Base-by-base conservation (phyloP, 2,329 filamentous ascomycete species). In the Colletotrichum sp. region DNA sequence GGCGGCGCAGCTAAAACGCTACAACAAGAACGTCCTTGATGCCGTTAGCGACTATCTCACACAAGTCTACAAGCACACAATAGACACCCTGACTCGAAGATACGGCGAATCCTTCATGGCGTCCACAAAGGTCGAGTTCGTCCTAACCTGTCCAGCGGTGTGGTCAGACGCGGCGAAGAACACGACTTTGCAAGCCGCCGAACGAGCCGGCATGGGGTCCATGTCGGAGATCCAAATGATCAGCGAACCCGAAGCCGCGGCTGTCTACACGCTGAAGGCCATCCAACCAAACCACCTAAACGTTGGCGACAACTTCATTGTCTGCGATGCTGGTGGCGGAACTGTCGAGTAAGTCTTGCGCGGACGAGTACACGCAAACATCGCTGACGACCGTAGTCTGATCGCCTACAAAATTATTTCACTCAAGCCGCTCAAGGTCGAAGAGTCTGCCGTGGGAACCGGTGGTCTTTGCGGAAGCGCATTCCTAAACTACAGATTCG, bases 101-200 rank as follows among this genome's bases (percentile, higher is more conserved):
- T 96, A 96, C 81, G 95, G 95, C 79, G 93, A 94, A 84, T 92
- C 92, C 0, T 96, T 96, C 80, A 95, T 96, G 92, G 90, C 90
- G 8, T 92, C 91, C 9, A 96, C 94, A 7, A 92, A 92, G 80
- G 92, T 95, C 52, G 92, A 96, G 77, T 96, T 95, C 80, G 94
- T 96, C 65, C 88, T 97, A 71, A 96, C 95, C 1, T 95, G 94
- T 68, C 95, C 95, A 9, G 95, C 95, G 9, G 94, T 96, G 9
- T 97, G 95, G 95, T 95, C 92, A 28, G 95, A 97, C 82, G 91
- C 93, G 0, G 95, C 95, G n/a, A 96, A 96, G 86, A 95, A 95
- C 83, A 94, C 94, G 7, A 96, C 95, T 3, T 85, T 96, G 65
- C 91, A 94, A 81, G 95, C 95, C 7, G 95, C 95, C 13, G 93